Base-by-base conservation (phyloP, 768 basidiomycete genomes). In the Macrocybe gigantea region DNA sequence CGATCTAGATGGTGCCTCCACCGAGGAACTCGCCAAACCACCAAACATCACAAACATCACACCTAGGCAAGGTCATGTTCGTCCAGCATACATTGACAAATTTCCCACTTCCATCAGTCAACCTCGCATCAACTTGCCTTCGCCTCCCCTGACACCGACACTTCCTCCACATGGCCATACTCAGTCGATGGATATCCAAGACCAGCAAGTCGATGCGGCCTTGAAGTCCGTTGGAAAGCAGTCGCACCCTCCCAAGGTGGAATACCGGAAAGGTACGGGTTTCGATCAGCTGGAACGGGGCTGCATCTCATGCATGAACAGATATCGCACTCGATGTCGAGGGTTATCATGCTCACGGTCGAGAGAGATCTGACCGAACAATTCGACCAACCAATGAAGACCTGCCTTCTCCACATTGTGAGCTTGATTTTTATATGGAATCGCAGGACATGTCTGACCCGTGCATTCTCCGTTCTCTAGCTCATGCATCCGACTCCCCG, bases 241-340 rank as follows among this genome's bases (percentile, higher is more conserved):
- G 38, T 68, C 70, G 38, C 69, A 75, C 48, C 67, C 70, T 47
- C 79, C 83, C 22, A 73, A 74, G 11, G 73, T 88, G 1, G 70
- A 80, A 41, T 89, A 90, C 54, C 78, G 78, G 32, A 68, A 77
- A 38, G 74, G 85, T 81, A 22, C 22, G 46, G 41, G 52, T 57
- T 37, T 47, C 46, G 9, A 43, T n/a, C 8, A 22, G n/a, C 15
- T 39, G 30, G 36, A 14, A 8, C 14, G 33, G 14, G 36, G n/a
- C 39, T 37, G 6, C 42, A 33, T 37, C 48, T 50, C 33, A 53
- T 48, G 30, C 13, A 44, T 11, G 11, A 11, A 6, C 52, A 89
- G 89, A 84, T 53, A 73, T 93, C 41, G 85, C 88, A 11, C 72
- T 94, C 32, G 93, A 96, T 56, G 79, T 81, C 58, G 80, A 83